phyloP scores from a whole-genome alignment of 2,329 filamentous ascomycete genomes.

The Teratosphaeria pseudoeucalypti region DNA sequence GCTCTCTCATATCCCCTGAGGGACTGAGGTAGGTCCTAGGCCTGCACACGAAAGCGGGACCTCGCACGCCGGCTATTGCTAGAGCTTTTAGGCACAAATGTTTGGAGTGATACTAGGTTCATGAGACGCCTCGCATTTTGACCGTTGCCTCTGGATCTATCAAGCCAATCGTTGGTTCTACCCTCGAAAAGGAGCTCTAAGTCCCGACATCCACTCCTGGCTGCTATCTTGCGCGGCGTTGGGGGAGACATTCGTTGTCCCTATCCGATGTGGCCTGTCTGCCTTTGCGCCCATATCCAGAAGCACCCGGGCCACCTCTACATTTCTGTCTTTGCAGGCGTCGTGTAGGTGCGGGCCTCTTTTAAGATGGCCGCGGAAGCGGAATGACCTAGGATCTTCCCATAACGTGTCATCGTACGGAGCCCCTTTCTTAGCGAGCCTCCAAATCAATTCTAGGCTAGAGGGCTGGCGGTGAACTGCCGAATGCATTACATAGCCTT shows the following conservation, averaged over 20 bases:
- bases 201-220: not conserved
- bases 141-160: not conserved
- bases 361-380: not conserved
- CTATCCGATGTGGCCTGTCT: not conserved
- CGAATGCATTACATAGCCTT: not conserved
- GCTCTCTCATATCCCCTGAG: too few species aligned
- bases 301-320: not conserved
- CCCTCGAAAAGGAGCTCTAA: not conserved
- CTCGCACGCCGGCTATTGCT: too few species aligned
- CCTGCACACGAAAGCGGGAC: too few species aligned
- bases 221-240: not conserved
- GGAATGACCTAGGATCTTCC: not conserved
- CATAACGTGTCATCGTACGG: not conserved
- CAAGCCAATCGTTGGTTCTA: not conserved
- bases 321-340: not conserved
- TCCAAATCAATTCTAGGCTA: not conserved
- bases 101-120: not conserved
- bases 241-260: not conserved
- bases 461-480: not conserved
- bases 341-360: not conserved
- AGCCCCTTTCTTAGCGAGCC: not conserved
- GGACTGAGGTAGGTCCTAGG: too few species aligned
- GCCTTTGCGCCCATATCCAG: not conserved
- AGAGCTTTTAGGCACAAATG: too few species aligned
- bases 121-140: not conserved